A percentile compares a stretch with the other conserved stretches of the same genome.
phyloP scores from a whole-genome alignment of 768 basidiomycete genomes.

The Collybiopsis luxurians region DNA sequence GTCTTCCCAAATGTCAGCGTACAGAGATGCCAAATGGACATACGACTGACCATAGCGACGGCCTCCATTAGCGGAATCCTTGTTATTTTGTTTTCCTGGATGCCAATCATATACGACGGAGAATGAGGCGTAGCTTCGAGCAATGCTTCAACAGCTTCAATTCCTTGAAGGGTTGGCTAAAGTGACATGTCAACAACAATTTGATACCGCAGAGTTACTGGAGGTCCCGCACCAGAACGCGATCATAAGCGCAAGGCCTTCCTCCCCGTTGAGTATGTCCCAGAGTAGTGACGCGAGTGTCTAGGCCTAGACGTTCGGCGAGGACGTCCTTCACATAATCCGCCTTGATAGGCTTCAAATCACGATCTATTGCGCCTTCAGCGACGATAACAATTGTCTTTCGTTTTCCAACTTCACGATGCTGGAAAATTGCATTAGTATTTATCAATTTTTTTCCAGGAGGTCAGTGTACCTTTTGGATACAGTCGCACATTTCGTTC shows the following conservation, averaged over 20 bases:
- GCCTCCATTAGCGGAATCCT: slow-evolving; percentile 91
- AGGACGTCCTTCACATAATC: slow-evolving; percentile 91
- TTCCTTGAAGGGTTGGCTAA: slow-evolving; percentile 94
- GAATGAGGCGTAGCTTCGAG: slow-evolving; percentile 83
- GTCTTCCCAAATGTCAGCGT: slow-evolving; percentile 51
- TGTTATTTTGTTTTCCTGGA: slow-evolving; percentile 93
- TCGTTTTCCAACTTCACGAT: slow-evolving; percentile 88
- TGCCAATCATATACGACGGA: slow-evolving; percentile 97
- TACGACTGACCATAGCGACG: slow-evolving; percentile 67
- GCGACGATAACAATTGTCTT: slow-evolving; percentile 99
- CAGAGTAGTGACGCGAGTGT: slow-evolving; percentile 94
- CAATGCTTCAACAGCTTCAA: slow-evolving; percentile 88
- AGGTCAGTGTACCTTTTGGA: slow-evolving; percentile 54
- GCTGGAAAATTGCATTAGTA: slow-evolving; percentile 43
- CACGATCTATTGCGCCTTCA: slow-evolving; percentile 88
- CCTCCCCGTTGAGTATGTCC: slow-evolving; percentile 98
- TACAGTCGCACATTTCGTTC: slow-evolving; percentile 83
- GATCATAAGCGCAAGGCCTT: slow-evolving; percentile 87
- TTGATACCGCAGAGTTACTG: neutral
- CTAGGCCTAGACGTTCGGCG: slow-evolving; percentile 81
- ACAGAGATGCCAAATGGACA: neutral
- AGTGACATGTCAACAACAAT: slow-evolving; percentile 1
- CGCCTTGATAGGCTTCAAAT: slow-evolving; percentile 89
- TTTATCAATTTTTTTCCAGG: neutral
- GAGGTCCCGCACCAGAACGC: slow-evolving; percentile 69